phyloP scores from a whole-genome alignment of 768 basidiomycete genomes.

The Lactarius hatsudake region DNA sequence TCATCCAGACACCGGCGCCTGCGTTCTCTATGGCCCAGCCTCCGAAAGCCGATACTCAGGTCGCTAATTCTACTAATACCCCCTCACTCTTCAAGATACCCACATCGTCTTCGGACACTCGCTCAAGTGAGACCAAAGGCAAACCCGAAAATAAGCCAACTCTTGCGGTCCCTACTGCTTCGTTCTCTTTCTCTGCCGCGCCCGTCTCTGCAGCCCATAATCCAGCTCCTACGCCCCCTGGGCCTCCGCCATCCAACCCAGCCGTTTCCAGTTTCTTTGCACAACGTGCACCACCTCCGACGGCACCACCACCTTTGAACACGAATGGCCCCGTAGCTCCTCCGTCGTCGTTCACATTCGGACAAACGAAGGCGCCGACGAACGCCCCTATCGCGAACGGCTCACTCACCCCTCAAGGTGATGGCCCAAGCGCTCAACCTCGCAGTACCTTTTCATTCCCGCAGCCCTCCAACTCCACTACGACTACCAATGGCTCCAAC shows the following conservation, averaged over 20 bases:
- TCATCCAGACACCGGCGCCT: not conserved
- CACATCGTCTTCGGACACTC: not conserved
- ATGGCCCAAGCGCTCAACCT: constrained; percentile 1
- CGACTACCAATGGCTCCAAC: not conserved
- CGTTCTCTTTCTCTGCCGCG: constrained; percentile 22
- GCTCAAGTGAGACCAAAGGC: constrained; percentile 2
- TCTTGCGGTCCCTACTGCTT: not conserved
- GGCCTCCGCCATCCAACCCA: constrained; percentile 20
- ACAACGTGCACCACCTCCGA: constrained; percentile 13
- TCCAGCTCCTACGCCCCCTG: constrained; percentile 5
- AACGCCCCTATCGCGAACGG: constrained; percentile 24
- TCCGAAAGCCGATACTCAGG: constrained; percentile 3
- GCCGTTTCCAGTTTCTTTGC: constrained; percentile 35
- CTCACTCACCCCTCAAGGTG: constrained; percentile 6
- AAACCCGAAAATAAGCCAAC: constrained; percentile 16
- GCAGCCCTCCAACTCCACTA: constrained; percentile 5
- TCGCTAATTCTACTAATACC: not conserved
- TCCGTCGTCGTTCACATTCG: constrained; percentile 14
- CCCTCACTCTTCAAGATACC: constrained; percentile 13
- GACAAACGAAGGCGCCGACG: constrained; percentile 11
- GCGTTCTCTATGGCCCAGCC: constrained; percentile 5
- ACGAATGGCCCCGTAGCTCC: not conserved
- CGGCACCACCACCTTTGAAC: not conserved
- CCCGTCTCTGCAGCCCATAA: constrained; percentile 2
- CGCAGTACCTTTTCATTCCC: constrained; percentile 10